Conservation (phyloP, 169 alveolate genomes). For the Theileria annulata region DNA sequence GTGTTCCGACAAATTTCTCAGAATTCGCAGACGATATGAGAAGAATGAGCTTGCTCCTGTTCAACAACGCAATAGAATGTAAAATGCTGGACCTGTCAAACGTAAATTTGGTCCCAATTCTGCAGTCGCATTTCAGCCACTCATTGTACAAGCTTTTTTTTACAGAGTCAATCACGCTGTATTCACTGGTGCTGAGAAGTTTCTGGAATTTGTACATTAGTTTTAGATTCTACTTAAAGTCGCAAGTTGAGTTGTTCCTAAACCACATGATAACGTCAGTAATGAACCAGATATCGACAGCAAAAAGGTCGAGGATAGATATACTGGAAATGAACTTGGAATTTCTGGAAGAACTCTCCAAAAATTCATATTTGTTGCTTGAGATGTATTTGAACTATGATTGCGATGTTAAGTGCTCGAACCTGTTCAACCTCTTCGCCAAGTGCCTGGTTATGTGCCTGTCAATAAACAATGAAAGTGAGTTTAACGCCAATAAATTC, state of each 20-base stretch:
- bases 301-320: constrained; percentile 44
- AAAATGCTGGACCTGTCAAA: constrained; percentile 34
- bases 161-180: constrained; percentile 57
- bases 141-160: constrained; percentile 57
- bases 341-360: constrained; percentile 43
- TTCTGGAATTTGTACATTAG: constrained; percentile 30
- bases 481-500: neutral
- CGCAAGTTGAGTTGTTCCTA: constrained; percentile 54
- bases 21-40: constrained; percentile 48
- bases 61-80: constrained; percentile 38
- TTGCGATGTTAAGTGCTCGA: constrained; percentile 64
- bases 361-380: constrained; percentile 37
- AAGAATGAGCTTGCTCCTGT: constrained; percentile 33
- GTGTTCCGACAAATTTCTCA: constrained; percentile 27
- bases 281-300: neutral
- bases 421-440: constrained; percentile 34
- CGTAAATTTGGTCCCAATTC: constrained; percentile 38
- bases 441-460: constrained; percentile 41
- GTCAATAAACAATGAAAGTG: constrained; percentile 24
- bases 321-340: constrained; percentile 66
- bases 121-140: constrained; percentile 52
- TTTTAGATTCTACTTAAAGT: constrained; percentile 52
- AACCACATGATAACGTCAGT: constrained; percentile 49
- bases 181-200: constrained; percentile 56
- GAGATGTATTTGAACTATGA: constrained; percentile 61